These are phyloP conservation scores for Epichloe coenophiala DNA, from an alignment of 2,329 filamentous ascomycete species.

Conservation along the genomic window DNA sequence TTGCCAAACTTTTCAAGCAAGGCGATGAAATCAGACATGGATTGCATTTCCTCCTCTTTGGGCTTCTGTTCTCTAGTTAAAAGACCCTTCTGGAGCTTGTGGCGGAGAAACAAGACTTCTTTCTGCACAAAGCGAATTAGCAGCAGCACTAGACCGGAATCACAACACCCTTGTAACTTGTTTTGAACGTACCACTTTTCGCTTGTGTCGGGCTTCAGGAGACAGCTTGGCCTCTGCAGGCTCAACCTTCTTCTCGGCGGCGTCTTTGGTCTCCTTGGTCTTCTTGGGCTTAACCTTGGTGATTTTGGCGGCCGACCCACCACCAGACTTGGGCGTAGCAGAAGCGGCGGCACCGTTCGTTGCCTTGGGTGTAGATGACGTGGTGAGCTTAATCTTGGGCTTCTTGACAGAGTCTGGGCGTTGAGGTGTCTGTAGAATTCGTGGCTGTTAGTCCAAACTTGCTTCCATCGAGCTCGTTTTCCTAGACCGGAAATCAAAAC, in stretches of 20 bases:
- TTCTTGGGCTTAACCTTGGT: slow-evolving; percentile 46
- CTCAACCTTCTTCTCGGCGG: slow-evolving; percentile 43
- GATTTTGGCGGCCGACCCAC: slow-evolving; percentile 36
- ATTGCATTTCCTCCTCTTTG: slow-evolving; percentile 72
- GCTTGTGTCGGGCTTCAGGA: slow-evolving; percentile 41
- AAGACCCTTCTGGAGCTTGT: slow-evolving; percentile 90
- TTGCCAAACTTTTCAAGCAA: slow-evolving; percentile 71
- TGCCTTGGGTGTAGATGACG: slow-evolving; percentile 54
- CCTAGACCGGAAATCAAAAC: slow-evolving; percentile 3
- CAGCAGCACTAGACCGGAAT: slow-evolving; percentile 18
- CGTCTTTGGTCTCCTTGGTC: slow-evolving; percentile 41
- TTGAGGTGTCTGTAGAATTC: slow-evolving; percentile 34
- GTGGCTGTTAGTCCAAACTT: not conserved
- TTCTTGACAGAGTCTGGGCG: slow-evolving; percentile 52
- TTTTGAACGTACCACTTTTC: slow-evolving; percentile 41
- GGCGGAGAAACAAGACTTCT: slow-evolving; percentile 82
- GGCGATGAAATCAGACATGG: slow-evolving; percentile 62
- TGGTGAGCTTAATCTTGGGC: slow-evolving; percentile 51
- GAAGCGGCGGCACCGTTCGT: slow-evolving; percentile 41
- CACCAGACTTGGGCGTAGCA: slow-evolving; percentile 36
- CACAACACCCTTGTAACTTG: not conserved
- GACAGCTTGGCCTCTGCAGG: slow-evolving; percentile 45
- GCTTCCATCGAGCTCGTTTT: not conserved
- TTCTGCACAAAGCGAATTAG: slow-evolving; percentile 28
- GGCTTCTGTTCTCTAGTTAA: slow-evolving; percentile 71